These are phyloP conservation scores for Mycena latifolia DNA, from an alignment of 768 basidiomycete species.

Conservation along the genomic window DNA sequence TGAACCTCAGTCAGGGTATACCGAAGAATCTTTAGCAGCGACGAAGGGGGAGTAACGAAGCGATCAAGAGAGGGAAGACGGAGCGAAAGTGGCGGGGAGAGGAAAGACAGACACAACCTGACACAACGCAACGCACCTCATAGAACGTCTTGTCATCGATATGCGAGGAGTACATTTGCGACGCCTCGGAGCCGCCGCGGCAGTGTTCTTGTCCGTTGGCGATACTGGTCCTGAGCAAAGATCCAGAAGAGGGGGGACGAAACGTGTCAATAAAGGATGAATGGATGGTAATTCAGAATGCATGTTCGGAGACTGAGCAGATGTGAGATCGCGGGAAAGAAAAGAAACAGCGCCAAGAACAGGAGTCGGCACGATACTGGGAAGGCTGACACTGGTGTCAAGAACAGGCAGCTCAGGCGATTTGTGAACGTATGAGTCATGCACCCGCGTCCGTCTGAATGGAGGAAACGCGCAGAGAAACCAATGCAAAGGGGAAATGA, in stretches of 20 bases:
- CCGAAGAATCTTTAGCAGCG: no score
- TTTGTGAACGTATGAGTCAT: background rate
- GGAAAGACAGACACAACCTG: no score
- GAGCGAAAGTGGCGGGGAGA: no score
- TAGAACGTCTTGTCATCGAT: constrained; percentile 56
- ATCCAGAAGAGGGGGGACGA: background rate
- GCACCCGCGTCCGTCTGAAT: background rate
- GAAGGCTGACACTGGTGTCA: background rate
- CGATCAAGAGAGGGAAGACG: no score
- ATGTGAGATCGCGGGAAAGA: background rate
- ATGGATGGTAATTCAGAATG: no score
- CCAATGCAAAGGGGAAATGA: background rate
- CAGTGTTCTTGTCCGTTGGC: constrained; percentile 40
- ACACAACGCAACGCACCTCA: constrained; percentile 42
- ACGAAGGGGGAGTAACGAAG: no score
- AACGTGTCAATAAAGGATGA: background rate
- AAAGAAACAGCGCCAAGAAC: no score
- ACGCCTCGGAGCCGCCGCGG: constrained; percentile 27
- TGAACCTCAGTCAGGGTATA: no score
- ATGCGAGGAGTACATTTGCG: constrained; percentile 43
- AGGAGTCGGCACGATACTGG: background rate
- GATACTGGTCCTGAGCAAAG: constrained; percentile 25
- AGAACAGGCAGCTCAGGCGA: background rate
- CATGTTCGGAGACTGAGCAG: no score
- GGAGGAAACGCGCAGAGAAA: background rate